phyloP scores from a whole-genome alignment of 2,329 filamentous ascomycete genomes.

The Drechmeria coniospora region DNA sequence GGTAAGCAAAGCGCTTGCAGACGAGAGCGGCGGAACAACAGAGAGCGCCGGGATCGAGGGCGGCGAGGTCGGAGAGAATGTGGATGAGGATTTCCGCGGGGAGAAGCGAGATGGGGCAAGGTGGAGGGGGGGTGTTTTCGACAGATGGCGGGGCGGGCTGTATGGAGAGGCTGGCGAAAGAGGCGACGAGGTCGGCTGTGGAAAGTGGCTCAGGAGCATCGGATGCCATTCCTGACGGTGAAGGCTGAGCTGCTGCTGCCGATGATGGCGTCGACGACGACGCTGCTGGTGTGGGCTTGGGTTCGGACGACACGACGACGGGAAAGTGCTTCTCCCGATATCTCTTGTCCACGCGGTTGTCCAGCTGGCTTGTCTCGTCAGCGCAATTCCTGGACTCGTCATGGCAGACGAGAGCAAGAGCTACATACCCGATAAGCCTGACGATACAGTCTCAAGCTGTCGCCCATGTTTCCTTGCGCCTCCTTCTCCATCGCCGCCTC shows the following conservation, averaged over 20 bases:
- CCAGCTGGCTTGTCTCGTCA: too few species aligned
- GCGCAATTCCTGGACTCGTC: too few species aligned
- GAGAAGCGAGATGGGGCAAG: constrained; percentile 63
- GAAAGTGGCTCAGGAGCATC: constrained; percentile 28
- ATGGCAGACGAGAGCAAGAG: too few species aligned
- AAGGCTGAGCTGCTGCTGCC: background rate
- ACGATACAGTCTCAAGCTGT: constrained; percentile 77
- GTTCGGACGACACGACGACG: constrained; percentile 26
- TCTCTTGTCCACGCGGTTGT: constrained; percentile 64
- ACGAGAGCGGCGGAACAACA: constrained; percentile 61
- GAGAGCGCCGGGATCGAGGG: constrained; percentile 62
- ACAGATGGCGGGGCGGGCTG: constrained; percentile 50
- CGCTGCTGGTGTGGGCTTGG: constrained; percentile 23
- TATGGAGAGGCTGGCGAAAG: constrained; percentile 59
- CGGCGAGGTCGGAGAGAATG: constrained; percentile 57
- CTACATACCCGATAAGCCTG: constrained; percentile 64
- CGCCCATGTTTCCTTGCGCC: constrained; percentile 67
- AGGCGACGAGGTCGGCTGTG: constrained; percentile 54
- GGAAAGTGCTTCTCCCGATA: constrained; percentile 92
- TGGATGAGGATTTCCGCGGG: constrained; percentile 77
- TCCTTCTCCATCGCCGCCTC: constrained; percentile 86
- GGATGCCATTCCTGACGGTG: constrained; percentile 20
- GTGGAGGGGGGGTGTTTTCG: constrained; percentile 55
- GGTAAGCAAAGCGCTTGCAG: constrained; percentile 74
- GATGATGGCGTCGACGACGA: constrained; percentile 7